Evolutionary conservation across 208 protist genomes (phyloP), one percentile per base, ranked within the genome.

Genomic region (Trypanosoma theileri): DNA sequence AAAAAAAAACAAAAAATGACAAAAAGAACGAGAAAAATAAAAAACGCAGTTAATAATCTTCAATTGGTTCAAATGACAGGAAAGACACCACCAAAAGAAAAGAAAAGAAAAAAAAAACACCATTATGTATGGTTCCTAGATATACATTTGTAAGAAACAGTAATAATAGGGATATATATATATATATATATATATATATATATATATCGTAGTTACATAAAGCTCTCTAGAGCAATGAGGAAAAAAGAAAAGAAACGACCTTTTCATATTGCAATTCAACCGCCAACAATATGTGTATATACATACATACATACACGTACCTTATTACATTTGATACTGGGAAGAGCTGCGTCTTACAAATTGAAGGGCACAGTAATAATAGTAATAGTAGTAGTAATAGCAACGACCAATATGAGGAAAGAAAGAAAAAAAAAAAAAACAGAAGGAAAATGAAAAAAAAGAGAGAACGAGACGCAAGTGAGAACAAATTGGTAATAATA

Each of bases 51-150:
- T 28, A 54, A 65, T 19, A 41, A 10, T 1, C 17, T 22, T 14
- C 35, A 46, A 62, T 41, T 24, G 48, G 52, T 31, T 35, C 42
- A 78, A 16, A 48, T 7, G n/a, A 24, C 10, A 28, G 13, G 31
- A 26, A 68, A 60, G 26, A 17, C 17, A 21, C 19, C 50, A n/a
- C 28, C 22, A 14, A 59, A 56, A 35, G 3, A 22, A 41, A 16
- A 60, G 22, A 45, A 69, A 48, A 65, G 7, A 28, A 53, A 66
- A 65, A 64, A 72, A 64, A 65, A 64, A 6, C 41, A 61, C 6
- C n/a, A 28, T 7, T 61, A 45, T 3, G 10, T 48, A 3, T 35
- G 1, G 6, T 6, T 35, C 28, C 28, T 8, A 35, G 28, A n/a
- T 35, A 35, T 6, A 35, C 28, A 35, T 35, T 35, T 35, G 4